Percentiles rank a stretch among this genome's conserved stretches.
Evolutionary conservation across 1,139 yeast genomes (phyloP).

Genomic region (Taphrina communis): DNA sequence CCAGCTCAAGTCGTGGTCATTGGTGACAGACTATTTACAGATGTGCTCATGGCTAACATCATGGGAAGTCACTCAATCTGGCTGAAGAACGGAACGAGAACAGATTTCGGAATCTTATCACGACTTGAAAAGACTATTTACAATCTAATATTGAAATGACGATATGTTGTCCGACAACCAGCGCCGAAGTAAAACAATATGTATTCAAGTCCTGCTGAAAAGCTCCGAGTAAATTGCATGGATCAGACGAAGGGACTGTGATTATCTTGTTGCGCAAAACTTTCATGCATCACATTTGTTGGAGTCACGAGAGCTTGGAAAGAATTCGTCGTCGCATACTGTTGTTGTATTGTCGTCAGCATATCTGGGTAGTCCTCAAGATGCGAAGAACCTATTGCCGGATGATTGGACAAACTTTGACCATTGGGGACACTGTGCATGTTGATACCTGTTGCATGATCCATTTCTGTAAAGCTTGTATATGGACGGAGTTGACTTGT

Average conservation of each 20-base stretch:
- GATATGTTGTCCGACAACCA: neutral
- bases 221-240: too few species aligned
- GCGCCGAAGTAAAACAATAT: too few species aligned
- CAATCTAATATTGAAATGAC: slow-evolving; percentile 1
- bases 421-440: neutral
- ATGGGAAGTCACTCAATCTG: slow-evolving; percentile 90
- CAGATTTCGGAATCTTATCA: slow-evolving; percentile 20
- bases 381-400: slow-evolving; percentile 1
- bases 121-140: slow-evolving; percentile 24
- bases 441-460: neutral
- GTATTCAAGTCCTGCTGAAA: too few species aligned
- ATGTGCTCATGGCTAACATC: slow-evolving; percentile 88
- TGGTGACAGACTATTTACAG: slow-evolving; percentile 91
- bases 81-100: slow-evolving; percentile 66
- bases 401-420: neutral
- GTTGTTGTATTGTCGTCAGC: neutral
- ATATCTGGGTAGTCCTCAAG: slow-evolving; percentile 18
- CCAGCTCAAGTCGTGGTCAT: slow-evolving; percentile 78
- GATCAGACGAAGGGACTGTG: too few species aligned
- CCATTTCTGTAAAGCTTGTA: neutral
- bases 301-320: neutral
- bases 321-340: neutral
- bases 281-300: too few species aligned
- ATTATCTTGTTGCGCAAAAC: too few species aligned
- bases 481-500: neutral